Conservation (phyloP, 2,329 filamentous ascomycete species). For the Diaporthe sp. region DNA sequence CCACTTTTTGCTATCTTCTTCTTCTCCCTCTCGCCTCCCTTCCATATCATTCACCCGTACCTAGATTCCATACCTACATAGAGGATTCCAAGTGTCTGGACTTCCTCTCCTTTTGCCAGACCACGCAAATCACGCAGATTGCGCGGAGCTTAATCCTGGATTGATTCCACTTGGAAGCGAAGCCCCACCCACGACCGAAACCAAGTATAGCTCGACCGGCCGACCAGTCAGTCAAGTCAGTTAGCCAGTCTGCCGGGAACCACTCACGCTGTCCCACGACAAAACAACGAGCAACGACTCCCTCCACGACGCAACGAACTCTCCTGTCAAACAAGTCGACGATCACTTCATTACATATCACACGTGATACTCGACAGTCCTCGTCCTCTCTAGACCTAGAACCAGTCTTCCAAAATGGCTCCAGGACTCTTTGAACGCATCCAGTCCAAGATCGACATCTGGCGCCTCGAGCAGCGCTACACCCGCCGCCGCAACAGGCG, state of each 20-base stretch:
- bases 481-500: constrained; percentile 88
- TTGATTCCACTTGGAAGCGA: constrained; percentile 36
- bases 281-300: constrained; percentile 6
- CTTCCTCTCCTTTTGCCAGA: not conserved
- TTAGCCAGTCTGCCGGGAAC: not conserved
- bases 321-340: not conserved
- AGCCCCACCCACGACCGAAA: constrained; percentile 21
- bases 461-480: constrained; percentile 95
- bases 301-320: constrained; percentile 22
- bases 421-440: constrained; percentile 70
- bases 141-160: constrained; percentile 30
- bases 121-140: constrained; percentile 24
- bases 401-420: constrained; percentile 54
- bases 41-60: not conserved
- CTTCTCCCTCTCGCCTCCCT: not conserved
- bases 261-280: not conserved
- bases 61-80: constrained; percentile 1
- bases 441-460: constrained; percentile 84
- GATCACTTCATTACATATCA: not conserved
- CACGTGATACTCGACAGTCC: not conserved
- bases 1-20: not conserved
- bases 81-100: not conserved
- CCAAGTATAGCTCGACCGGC: not conserved
- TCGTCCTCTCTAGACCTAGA: not conserved
- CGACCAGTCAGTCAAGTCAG: constrained; percentile 14